Percentiles rank a stretch among this genome's conserved stretches.
Evolutionary conservation across 2,329 filamentous ascomycete species (phyloP).

Genomic region (Alternaria ethzedia): DNA sequence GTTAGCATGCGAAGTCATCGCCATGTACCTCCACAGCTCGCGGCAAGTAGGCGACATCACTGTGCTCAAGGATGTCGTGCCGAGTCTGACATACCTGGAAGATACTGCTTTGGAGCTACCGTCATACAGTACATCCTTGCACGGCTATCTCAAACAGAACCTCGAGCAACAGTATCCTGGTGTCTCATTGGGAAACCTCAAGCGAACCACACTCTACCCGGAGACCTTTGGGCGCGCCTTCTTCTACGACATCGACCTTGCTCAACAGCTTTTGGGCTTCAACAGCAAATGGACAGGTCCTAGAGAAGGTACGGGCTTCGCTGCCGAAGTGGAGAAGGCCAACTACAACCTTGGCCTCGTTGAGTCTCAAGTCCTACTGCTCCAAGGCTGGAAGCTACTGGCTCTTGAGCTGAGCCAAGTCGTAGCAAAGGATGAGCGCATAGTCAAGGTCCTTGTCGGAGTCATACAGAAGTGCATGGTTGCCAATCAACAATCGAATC

Average conservation of each 20-base stretch:
- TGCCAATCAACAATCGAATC: constrained; percentile 74
- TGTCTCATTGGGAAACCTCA: constrained; percentile 78
- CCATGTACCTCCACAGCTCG: constrained; percentile 87
- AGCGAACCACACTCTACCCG: constrained; percentile 71
- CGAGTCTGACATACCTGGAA: constrained; percentile 79
- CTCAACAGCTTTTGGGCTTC: constrained; percentile 75
- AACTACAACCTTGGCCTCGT: constrained; percentile 92
- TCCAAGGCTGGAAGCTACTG: constrained; percentile 88
- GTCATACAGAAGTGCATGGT: constrained; percentile 79
- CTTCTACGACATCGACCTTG: constrained; percentile 82
- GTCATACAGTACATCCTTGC: constrained; percentile 85
- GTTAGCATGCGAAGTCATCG: constrained; percentile 83
- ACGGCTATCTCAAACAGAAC: constrained; percentile 84
- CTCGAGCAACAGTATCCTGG: constrained; percentile 78
- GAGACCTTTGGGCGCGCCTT: constrained; percentile 75
- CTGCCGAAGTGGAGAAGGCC: constrained; percentile 80
- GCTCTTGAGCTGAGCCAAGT: constrained; percentile 81
- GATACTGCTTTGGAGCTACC: constrained; percentile 79
- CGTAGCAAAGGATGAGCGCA: constrained; percentile 58
- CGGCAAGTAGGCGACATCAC: constrained; percentile 74
- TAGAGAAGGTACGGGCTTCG: constrained; percentile 71
- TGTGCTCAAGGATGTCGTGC: constrained; percentile 73
- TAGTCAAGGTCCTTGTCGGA: constrained; percentile 74
- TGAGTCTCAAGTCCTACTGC: constrained; percentile 85
- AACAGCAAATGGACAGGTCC: constrained; percentile 75